Base-by-base conservation (phyloP, 2,329 filamentous ascomycete genomes). In the Epichloe gansuensis region DNA sequence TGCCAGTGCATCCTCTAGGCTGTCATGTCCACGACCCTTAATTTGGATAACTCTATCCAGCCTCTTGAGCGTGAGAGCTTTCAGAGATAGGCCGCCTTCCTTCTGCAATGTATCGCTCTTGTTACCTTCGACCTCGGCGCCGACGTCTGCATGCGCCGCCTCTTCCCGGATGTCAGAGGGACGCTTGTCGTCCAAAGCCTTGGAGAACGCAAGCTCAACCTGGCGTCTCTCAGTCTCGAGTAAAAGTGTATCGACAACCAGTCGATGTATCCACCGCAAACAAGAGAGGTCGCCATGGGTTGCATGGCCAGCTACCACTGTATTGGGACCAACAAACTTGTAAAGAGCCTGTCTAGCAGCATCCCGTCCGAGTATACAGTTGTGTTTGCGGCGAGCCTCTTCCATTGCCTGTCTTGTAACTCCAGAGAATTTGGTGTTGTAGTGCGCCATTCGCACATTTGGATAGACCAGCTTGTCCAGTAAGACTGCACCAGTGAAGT, bases 381-480 rank as follows among this genome's bases (percentile, higher is more conserved):
- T 60, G 0, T 61, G 54, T 4, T 53, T 56, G 2, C 58, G 61
- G 1, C 62, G 61, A 3, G 69, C 71, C 0, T 62, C 54, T 2
- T 66, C 55, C 61, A 79, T 69, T 21, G 66, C 64, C 2, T 52
- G 53, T 31, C 60, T 59, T 0, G 67, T 70, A 2, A 81, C 69
- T 1, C 77, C 77, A 0, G 76, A 77, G 54, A 62, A 77, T 3
- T 61, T 64, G 0, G 74, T 78, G 58, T 77, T 75, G 58, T 71
- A 71, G 57, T 79, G 71, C 5, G 58, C 50, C 67, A 80, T 74
- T 8, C 58, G 58, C 0, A 71, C 66, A 11, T 66, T 60, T 0
- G 77, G 77, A 46, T 63, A 71, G 3, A 80, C 75, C 1, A 80
- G 66, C 5, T 63, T 68, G 59, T 81, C 72, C 34, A 81, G 59